These are phyloP conservation scores for Naganishia onofrii DNA, from an alignment of 768 basidiomycete species.

Conservation along the genomic window DNA sequence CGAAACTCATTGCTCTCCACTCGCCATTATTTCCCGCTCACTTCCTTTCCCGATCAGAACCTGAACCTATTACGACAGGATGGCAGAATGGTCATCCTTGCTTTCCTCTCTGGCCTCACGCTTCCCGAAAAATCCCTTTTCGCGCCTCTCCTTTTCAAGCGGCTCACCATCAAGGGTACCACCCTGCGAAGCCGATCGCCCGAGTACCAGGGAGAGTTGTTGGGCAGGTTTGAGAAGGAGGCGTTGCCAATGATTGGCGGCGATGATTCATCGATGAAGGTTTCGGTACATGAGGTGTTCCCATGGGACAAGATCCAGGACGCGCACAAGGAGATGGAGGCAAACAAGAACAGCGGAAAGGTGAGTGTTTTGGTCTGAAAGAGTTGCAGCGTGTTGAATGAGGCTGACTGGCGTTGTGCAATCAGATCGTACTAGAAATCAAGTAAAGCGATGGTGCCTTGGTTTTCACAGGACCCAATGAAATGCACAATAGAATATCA, in stretches of 20 bases:
- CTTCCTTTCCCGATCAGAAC: slow-evolving; percentile 32
- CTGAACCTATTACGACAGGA: slow-evolving; percentile 42
- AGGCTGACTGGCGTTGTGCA: neutral
- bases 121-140: slow-evolving; percentile 55
- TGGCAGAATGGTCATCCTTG: slow-evolving; percentile 50
- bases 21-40: no score
- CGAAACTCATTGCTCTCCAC: neutral
- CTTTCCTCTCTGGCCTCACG: slow-evolving; percentile 45
- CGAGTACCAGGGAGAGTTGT: slow-evolving; percentile 73
- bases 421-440: slow-evolving; percentile 51
- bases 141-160: slow-evolving; percentile 70
- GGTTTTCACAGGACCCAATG: neutral
- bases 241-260: slow-evolving; percentile 54
- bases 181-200: slow-evolving; percentile 72
- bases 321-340: slow-evolving; percentile 81
- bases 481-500: neutral
- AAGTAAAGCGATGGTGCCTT: slow-evolving; percentile 8
- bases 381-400: neutral
- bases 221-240: slow-evolving; percentile 61
- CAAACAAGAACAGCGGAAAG: slow-evolving; percentile 62
- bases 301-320: slow-evolving; percentile 73
- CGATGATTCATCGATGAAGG: slow-evolving; percentile 58
- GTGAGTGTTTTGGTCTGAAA: slow-evolving; percentile 35
- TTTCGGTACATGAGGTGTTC: slow-evolving; percentile 77
- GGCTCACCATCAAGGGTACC: slow-evolving; percentile 81